phyloP scores from a whole-genome alignment of 768 basidiomycete genomes.

The Phlebiopsis flavidoalba region DNA sequence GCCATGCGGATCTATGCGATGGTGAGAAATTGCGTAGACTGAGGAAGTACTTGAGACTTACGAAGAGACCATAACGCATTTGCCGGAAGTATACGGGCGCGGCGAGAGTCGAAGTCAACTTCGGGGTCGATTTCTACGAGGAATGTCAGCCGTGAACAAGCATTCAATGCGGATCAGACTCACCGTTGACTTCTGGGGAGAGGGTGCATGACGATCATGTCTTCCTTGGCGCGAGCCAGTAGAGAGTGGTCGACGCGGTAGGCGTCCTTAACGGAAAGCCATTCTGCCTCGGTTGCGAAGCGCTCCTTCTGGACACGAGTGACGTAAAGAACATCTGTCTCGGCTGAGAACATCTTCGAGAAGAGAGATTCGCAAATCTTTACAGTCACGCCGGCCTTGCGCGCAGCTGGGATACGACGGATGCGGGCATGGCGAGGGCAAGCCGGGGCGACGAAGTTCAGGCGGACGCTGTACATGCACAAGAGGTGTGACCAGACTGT shows the following conservation, averaged over 20 bases:
- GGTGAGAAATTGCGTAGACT: not conserved
- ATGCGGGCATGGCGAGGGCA: constrained; percentile 81
- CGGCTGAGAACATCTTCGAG: constrained; percentile 77
- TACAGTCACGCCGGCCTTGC: constrained; percentile 77
- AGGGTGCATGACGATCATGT: constrained; percentile 99
- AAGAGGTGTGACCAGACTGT: constrained; percentile 91
- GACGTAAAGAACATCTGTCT: constrained; percentile 96
- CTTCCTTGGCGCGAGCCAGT: constrained; percentile 87
- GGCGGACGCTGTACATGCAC: constrained; percentile 84
- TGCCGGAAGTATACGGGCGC: constrained; percentile 98
- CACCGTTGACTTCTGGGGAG: constrained; percentile 87
- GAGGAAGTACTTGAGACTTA: constrained; percentile 39
- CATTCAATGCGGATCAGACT: constrained; percentile 18
- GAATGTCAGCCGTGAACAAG: not conserved
- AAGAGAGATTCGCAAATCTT: constrained; percentile 79
- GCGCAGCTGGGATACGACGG: constrained; percentile 74
- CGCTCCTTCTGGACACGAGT: constrained; percentile 96
- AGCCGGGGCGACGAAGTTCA: constrained; percentile 93
- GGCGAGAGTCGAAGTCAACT: constrained; percentile 91
- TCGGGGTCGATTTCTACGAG: constrained; percentile 92
- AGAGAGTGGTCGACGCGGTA: constrained; percentile 95
- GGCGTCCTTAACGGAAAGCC: constrained; percentile 86
- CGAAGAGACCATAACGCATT: constrained; percentile 97
- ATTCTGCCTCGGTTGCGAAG: constrained; percentile 76
- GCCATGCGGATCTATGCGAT: constrained; percentile 68